phyloP scores from a whole-genome alignment of 805 yeast genomes.

The Candida vartiovaarae region DNA sequence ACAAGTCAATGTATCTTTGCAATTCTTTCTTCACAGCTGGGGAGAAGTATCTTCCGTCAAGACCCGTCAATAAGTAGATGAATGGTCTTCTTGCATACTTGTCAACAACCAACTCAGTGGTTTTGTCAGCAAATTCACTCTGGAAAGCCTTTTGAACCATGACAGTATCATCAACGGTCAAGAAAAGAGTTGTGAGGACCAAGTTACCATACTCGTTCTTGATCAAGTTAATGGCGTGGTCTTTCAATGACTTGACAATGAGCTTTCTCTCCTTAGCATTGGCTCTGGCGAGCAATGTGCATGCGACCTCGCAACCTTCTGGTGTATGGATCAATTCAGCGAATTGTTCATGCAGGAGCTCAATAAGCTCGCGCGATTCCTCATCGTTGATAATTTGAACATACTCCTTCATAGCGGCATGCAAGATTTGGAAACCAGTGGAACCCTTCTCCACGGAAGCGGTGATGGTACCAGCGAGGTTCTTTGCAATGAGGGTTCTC shows the following conservation, averaged over 20 bases:
- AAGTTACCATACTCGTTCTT: conserved; percentile 81
- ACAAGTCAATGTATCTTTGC: conserved; percentile 49
- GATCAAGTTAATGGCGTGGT: conserved; percentile 68
- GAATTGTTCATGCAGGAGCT: conserved; percentile 75
- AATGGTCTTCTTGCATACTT: conserved; percentile 88
- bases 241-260: conserved; percentile 64
- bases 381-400: conserved; percentile 60
- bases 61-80: conserved; percentile 69
- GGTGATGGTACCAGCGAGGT: conserved; percentile 74
- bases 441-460: conserved; percentile 95
- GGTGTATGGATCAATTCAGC: conserved; percentile 94
- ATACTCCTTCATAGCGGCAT: conserved; percentile 93
- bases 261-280: conserved; percentile 88
- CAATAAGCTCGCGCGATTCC: conserved; percentile 76
- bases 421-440: conserved; percentile 91
- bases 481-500: conserved; percentile 64
- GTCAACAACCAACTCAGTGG: conserved; percentile 52
- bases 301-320: conserved; percentile 91
- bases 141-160: conserved; percentile 67
- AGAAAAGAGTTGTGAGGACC: conserved; percentile 70
- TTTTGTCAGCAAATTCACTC: conserved; percentile 44
- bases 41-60: conserved; percentile 75
- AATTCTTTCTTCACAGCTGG: conserved; percentile 62
- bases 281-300: conserved; percentile 69
- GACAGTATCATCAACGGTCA: conserved; percentile 92